These are phyloP conservation scores for Pseudocercospora ulei DNA, from an alignment of 2,329 filamentous ascomycete genomes.

Conservation along the genomic window DNA sequence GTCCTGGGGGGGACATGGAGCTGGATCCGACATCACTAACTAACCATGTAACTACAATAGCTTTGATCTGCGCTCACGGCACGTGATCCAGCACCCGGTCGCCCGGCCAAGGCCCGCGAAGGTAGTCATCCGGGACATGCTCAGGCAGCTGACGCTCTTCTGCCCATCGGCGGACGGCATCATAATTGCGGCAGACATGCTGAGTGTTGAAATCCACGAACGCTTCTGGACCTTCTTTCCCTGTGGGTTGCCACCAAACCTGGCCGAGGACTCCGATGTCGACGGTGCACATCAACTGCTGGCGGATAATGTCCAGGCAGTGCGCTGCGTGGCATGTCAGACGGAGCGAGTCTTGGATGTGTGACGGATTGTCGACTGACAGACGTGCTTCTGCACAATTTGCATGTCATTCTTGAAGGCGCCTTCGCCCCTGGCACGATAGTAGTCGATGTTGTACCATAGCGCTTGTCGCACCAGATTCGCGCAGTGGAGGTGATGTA, in stretches of 20 bases:
- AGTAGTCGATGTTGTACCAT: slow-evolving; percentile 54
- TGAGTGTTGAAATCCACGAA: slow-evolving; percentile 56
- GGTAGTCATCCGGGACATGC: slow-evolving; percentile 22
- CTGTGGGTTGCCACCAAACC: slow-evolving; percentile 47
- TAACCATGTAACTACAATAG: too few relatives aligned
- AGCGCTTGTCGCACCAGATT: slow-evolving; percentile 48
- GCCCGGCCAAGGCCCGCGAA: slow-evolving; percentile 16
- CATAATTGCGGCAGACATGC: slow-evolving; percentile 52
- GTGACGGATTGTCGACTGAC: slow-evolving; percentile 39
- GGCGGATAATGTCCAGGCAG: slow-evolving; percentile 53
- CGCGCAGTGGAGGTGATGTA: slow-evolving; percentile 52
- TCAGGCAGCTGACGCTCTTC: slow-evolving; percentile 46
- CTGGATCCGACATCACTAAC: too few relatives aligned
- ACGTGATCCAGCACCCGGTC: slow-evolving; percentile 15
- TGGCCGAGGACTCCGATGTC: slow-evolving; percentile 54
- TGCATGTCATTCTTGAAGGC: slow-evolving; percentile 49
- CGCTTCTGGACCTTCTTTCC: slow-evolving; percentile 36
- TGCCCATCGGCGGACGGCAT: slow-evolving; percentile 47
- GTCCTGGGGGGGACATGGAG: too few relatives aligned
- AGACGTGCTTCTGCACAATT: slow-evolving; percentile 49
- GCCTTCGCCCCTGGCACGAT: slow-evolving; percentile 44
- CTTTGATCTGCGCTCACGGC: slow-evolving; percentile 10
- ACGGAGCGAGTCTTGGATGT: neutral
- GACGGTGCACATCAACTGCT: slow-evolving; percentile 56
- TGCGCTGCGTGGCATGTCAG: slow-evolving; percentile 46